Evolutionary conservation across 495 filamentous ascomycete genomes (phyloP), one percentile per base, ranked within the genome.

Genomic region (Aspergillus asperescens): DNA sequence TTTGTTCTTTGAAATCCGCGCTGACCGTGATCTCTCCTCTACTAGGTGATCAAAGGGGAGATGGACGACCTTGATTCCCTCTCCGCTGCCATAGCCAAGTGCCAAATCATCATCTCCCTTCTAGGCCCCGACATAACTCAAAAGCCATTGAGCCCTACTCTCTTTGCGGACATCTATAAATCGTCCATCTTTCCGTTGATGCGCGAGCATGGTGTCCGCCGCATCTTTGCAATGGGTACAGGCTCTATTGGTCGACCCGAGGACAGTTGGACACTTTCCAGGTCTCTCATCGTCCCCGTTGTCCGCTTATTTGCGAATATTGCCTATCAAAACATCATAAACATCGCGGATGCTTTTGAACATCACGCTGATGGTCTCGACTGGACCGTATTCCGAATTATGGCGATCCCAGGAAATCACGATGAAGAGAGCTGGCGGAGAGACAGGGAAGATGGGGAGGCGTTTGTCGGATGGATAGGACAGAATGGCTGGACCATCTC

Each of bases 201-300:
- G 43, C 43, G 43, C 28, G 25, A 46, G 23, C 43, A 32, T 13
- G 43, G 43, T 12, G 23, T 46, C 15, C 25, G 27, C 4, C 43
- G 43, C 43, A 46, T 46, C 15, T 34, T 32, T 16, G 43, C 43
- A 3, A 46, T 46, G 43, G 43, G 43, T 9, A 46, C 43, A 4
- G 12, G 19, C 7, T 46, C 43, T 7, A 31, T 46, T 6, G 15
- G 1, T 34, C 43, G 43, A 6, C 27, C 16, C 0, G 27, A 46
- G 18, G 43, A 46, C 18, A 6, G 20, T 4, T 46, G 43, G 43
- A 32, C 18, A 4, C 19, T 46, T 0, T 12, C 15, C 9, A 31
- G 25, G 15, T 20, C 43, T 12, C 27, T 27, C 2, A 3, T 46
- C 0, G 27, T 46, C 12, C 7, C 43, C 2, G 6, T 32, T n/a